Evolutionary conservation across 2,329 filamentous ascomycete species (phyloP).

Genomic region (Hysterium pulicare): DNA sequence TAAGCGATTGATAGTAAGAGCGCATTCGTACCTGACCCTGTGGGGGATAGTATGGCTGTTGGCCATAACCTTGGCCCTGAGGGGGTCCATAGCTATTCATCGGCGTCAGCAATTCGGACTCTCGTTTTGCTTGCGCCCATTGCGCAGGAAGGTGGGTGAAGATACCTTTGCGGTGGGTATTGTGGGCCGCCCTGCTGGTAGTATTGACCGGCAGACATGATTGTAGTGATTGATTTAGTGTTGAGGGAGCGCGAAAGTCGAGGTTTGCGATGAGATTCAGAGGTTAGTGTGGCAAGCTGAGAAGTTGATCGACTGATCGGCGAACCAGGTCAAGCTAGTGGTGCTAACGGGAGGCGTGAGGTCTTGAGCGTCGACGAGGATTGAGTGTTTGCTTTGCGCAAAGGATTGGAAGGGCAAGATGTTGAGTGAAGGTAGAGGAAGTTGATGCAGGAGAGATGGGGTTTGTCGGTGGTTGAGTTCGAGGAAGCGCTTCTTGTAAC

Average conservation of each 20-base stretch:
- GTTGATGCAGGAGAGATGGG: too few species aligned
- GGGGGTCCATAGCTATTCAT: slow-evolving; percentile 20
- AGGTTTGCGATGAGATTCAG: background rate
- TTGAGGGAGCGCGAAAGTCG: background rate
- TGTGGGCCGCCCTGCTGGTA: slow-evolving; percentile 34
- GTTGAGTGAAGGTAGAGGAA: too few species aligned
- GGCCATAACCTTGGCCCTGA: slow-evolving; percentile 6
- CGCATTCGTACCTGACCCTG: too few species aligned
- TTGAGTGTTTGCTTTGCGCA: too few species aligned
- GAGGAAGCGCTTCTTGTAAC: too few species aligned
- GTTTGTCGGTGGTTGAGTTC: too few species aligned
- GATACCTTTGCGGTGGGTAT: slow-evolving; percentile 35
- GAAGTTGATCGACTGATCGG: too few species aligned
- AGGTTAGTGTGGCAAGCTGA: too few species aligned
- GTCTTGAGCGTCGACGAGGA: too few species aligned
- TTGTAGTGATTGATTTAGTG: background rate
- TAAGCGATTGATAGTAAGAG: background rate
- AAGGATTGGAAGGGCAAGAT: too few species aligned
- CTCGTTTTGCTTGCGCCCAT: slow-evolving; percentile 9
- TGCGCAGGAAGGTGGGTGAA: slow-evolving; percentile 7
- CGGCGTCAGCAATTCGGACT: slow-evolving; percentile 8
- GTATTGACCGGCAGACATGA: slow-evolving; percentile 37
- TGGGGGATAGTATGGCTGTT: slow-evolving; percentile 26
- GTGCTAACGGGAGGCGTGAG: too few species aligned
- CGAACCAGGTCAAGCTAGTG: too few species aligned